phyloP scores from a whole-genome alignment of 345 rosid species.

The Punica granatum region DNA sequence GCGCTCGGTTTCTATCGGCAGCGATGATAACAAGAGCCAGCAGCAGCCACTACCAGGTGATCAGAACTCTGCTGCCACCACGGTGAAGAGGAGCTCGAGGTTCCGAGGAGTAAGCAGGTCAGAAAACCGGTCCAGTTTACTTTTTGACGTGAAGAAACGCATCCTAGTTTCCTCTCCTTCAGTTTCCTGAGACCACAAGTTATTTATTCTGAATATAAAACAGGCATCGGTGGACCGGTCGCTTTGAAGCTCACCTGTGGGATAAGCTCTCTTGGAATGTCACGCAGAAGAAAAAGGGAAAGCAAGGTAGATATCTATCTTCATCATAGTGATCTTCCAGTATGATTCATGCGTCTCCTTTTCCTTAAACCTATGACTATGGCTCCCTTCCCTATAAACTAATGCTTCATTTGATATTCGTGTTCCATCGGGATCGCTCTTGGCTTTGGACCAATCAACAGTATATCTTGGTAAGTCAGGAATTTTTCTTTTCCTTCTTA shows the following conservation, averaged over 20 bases:
- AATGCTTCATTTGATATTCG: conserved; percentile 1
- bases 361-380: neutral
- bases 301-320: conserved; percentile 33
- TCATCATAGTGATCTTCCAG: neutral
- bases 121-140: no score
- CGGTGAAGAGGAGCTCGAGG: conserved; percentile 65
- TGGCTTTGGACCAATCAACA: conserved; percentile 19
- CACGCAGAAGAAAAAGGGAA: conserved; percentile 65
- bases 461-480: conserved; percentile 50
- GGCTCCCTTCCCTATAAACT: neutral
- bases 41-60: conserved; percentile 22
- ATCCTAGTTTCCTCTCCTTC: no score
- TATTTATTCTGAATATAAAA: neutral
- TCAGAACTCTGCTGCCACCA: conserved; percentile 26
- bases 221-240: conserved; percentile 65
- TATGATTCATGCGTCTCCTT: neutral
- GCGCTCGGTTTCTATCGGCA: neutral
- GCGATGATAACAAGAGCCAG: conserved; percentile 12
- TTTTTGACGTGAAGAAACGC: no score
- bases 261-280: conserved; percentile 64
- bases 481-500: neutral
- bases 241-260: conserved; percentile 68
- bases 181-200: no score
- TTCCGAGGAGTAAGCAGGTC: conserved; percentile 70
- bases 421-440: conserved; percentile 11